Base-by-base conservation (phyloP, 2,329 filamentous ascomycete genomes). In the Rasamsonia emersonii region DNA sequence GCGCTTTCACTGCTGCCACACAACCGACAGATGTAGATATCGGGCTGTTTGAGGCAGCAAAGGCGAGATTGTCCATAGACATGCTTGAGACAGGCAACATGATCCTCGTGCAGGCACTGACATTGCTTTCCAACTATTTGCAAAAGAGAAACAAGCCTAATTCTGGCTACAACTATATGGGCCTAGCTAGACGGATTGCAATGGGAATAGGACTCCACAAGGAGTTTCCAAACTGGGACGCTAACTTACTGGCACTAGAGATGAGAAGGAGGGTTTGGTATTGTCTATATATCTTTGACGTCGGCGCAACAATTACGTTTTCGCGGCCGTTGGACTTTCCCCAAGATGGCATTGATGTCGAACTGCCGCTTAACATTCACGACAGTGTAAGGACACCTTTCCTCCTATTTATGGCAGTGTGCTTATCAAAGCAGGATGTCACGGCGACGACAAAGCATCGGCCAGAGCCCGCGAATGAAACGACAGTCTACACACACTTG, bases 91-190 rank as follows among this genome's bases (percentile, higher is more conserved):
- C 58, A n/a, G 67, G 67, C 15, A 68, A 65, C 32, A 41, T 70
- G 11, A 65, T 60, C 6, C 50, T 67, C 10, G 65, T 70, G 2
- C 67, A 69, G 41, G 58, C 59, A 1, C 49, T 70, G 18, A 47
- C 59, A n/a, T 52, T 70, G 31, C 51, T 68, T 41, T 61, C 62
- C 32, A 68, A 68, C 33, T 67, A 67, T 38, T 52, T 62, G 1
- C 66, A 69, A 41, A 70, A 69, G 40, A 54, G 62, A 18, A 64
- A 68, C 44, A 67, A 67, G 38, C 66, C 66, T 3, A 70, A 70
- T 38, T 63, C 57, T 8, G 65, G 64, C 4, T 69, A 63, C 50
- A 68, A 65, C 28, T 67, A 64, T 38, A 45, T 67, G 8, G 66
- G 66, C 1, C 42, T 69, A 9, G 64, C 64, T 10, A 52, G 64